Base-by-base conservation (phyloP, 2,329 filamentous ascomycete genomes). In the Pseudogymnoascus sp. region DNA sequence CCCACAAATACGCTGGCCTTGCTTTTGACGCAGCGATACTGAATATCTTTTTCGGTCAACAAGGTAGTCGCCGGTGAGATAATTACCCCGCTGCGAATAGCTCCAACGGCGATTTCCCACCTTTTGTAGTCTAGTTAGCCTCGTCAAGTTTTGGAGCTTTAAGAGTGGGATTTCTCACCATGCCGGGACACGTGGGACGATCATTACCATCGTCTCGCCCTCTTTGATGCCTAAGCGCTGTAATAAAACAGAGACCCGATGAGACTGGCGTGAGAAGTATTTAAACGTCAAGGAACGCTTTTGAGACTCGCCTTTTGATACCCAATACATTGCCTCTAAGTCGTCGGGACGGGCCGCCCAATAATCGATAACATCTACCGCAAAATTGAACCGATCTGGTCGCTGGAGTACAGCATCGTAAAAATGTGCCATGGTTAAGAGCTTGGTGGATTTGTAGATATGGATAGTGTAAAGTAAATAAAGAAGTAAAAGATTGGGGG, bases 101-200 rank as follows among this genome's bases (percentile, higher is more conserved):
- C 70, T 18, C 75, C 75, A 1, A 73, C 73, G 12, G 74, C 75
- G 21, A 77, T 72, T 64, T 77, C 75, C 76, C 75, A 77, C 73
- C 71, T 72, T 72, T 21, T n/a, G 12, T 38, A 16, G 60, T 34
- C 36, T 62, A 68, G 46, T 23, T 11, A 38, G 46, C 21, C 59
- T 21, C 16, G 8, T 28, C 36, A n/a, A 42, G 16, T 18, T 21
- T 18, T 16, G 11, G 23, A 4, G 23, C 7, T 28, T 59, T 18
- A 25, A 34, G 36, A 9, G 14, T n/a, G n/a, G 21, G 34, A 23
- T 14, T 56, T 38, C 62, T 12, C 59, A 66, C 65, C 75, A 77
- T 59, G 72, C 73, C 25, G 74, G 75, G 3, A 76, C 62, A 5
- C 75, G 66, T 4, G 74, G 73, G 40, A 75, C 68, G 34, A 77